These are phyloP conservation scores for Sodiomyces alkalinus DNA, from an alignment of 2,329 filamentous ascomycete genomes.

Conservation along the genomic window DNA sequence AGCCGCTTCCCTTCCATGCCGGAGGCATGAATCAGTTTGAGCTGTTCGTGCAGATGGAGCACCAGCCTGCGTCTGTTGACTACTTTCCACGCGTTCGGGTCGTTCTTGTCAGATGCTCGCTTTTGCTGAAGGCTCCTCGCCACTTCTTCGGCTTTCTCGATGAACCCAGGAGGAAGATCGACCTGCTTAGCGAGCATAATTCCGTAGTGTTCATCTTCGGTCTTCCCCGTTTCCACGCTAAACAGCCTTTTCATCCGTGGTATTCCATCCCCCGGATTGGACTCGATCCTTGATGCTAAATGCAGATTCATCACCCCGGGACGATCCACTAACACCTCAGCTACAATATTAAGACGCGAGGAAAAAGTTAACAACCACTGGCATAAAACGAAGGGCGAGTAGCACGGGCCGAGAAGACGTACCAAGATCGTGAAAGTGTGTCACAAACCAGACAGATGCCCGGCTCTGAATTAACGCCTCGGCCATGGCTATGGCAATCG, in stretches of 20 bases:
- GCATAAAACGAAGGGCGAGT: not conserved
- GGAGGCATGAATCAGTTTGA: conserved; percentile 52
- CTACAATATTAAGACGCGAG: too few relatives aligned
- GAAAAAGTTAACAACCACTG: conserved; percentile 4
- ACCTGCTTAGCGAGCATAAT: conserved; percentile 65
- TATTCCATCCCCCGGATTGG: conserved; percentile 27
- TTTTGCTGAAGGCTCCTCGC: conserved; percentile 45
- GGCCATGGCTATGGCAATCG: conserved; percentile 79
- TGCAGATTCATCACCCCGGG: conserved; percentile 74
- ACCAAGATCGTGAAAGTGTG: conserved; percentile 73
- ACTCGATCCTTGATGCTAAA: conserved; percentile 52
- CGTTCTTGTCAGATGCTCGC: conserved; percentile 40
- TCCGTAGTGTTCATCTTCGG: conserved; percentile 64
- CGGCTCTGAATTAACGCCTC: conserved; percentile 72
- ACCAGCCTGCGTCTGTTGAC: conserved; percentile 57
- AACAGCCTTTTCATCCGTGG: conserved; percentile 76
- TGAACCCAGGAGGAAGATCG: conserved; percentile 51
- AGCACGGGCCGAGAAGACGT: conserved; percentile 9
- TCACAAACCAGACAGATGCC: conserved; percentile 81
- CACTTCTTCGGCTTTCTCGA: conserved; percentile 53
- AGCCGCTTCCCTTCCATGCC: conserved; percentile 50
- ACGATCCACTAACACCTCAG: conserved; percentile 57
- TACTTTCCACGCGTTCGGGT: conserved; percentile 40
- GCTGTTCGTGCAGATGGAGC: conserved; percentile 54
- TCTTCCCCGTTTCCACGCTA: conserved; percentile 57